These are phyloP conservation scores for Tetraselmis chui DNA, from an alignment of 139 green algal species.

Conservation along the genomic window DNA sequence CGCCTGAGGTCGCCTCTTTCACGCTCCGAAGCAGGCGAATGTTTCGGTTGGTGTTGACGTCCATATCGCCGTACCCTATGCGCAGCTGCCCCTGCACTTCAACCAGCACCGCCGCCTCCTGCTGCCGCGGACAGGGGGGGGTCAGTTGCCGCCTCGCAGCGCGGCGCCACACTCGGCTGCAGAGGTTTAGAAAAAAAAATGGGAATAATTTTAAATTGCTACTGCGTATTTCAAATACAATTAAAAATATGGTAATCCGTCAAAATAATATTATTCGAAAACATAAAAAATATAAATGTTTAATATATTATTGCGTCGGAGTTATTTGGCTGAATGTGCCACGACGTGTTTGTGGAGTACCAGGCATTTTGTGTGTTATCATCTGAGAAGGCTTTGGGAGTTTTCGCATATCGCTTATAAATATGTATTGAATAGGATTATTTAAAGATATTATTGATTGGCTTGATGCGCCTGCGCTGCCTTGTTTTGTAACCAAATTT, in stretches of 20 bases:
- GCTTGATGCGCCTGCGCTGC: background rate
- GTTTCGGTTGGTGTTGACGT: background rate
- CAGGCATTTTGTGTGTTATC: too few relatives aligned
- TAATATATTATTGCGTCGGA: too few relatives aligned
- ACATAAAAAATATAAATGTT: too few relatives aligned
- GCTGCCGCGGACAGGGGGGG: too few relatives aligned
- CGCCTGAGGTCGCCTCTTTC: background rate
- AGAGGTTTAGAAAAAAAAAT: background rate
- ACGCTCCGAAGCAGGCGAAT: background rate
- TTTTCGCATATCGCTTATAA: too few relatives aligned
- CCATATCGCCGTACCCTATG: background rate
- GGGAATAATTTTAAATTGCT: background rate
- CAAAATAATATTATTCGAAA: background rate
- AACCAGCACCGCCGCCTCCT: background rate
- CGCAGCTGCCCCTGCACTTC: background rate
- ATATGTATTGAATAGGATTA: too few relatives aligned
- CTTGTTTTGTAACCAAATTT: background rate
- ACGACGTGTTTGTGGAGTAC: too few relatives aligned
- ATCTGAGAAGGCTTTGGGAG: too few relatives aligned
- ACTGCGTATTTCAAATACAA: background rate
- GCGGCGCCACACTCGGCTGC: too few relatives aligned
- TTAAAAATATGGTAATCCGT: background rate
- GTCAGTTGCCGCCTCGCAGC: too few relatives aligned
- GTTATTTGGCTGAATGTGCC: too few relatives aligned
- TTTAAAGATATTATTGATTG: background rate